Base-by-base conservation (phyloP, 2,329 filamentous ascomycete genomes). In the Pseudogymnoascus sp. region DNA sequence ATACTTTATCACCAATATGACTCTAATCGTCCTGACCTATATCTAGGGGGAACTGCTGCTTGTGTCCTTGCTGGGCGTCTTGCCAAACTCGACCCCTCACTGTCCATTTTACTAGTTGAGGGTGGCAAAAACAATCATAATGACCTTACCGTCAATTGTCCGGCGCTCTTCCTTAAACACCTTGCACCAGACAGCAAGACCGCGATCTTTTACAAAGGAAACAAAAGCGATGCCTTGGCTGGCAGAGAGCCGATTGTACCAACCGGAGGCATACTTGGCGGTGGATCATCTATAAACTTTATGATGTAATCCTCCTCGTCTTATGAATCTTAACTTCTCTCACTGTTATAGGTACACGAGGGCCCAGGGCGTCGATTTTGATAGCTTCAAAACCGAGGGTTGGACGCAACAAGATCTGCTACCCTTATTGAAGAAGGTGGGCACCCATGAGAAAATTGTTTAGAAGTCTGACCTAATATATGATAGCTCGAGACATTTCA, bases 51-150 rank as follows among this genome's bases (percentile, higher is more conserved):
- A 12, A 75, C 79, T 3, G 77, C 80, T 42, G 80, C 78, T 18
- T 79, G 80, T 66, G 75, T 82, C 23, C 72, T 82, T 36, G 81
- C 82, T 14, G 77, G 75, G 3, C 74, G 82, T 56, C 76, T 84
- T 1, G 79, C 81, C 5, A 78, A 79, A 62, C 79, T 80, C 0
- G 77, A 82, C 62, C 80, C 79, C 0, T 72, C 73, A 21, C 72
- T 83, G 1, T 78, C 77, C 14, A 78, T 84, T 43, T 72, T 84
- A 11, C 73, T 85, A 5, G 78, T 85, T 60, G 83, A 86, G 68
- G 74, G 77, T 28, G 83, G 83, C 0, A 75, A 74, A 18, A 81
- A 84, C 69, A 84, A 81, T 67, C 78, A 79, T 65, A 74, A 81
- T 66, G 75, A 79, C 60, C 78, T 79, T 0, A 77, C 74, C 14